A percentile compares a stretch with the other conserved stretches of the same genome.
phyloP scores from a whole-genome alignment of 2,329 filamentous ascomycete genomes.

The Claviceps sp. region DNA sequence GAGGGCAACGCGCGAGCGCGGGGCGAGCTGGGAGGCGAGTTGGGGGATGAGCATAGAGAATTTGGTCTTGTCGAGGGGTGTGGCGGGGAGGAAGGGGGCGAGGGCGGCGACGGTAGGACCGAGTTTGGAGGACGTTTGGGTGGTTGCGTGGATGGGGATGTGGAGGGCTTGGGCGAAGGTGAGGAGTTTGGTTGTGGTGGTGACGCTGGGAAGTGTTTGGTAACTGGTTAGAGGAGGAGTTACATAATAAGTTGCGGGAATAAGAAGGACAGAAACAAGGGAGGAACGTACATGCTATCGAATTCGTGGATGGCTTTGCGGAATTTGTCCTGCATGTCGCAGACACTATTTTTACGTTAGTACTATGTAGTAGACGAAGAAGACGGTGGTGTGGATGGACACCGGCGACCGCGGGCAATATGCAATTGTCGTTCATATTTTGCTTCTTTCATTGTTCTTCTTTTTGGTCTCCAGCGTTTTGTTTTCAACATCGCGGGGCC shows the following conservation, averaged over 20 bases:
- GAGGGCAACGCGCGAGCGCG: slow-evolving; percentile 51
- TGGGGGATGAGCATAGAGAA: slow-evolving; percentile 80
- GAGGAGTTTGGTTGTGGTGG: slow-evolving; percentile 56
- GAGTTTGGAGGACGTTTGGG: slow-evolving; percentile 66
- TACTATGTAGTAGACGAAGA: background rate
- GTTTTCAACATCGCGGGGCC: too few relatives aligned
- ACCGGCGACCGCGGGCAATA: too few relatives aligned
- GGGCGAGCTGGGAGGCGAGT: slow-evolving; percentile 29
- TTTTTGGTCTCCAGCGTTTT: too few relatives aligned
- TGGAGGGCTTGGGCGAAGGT: slow-evolving; percentile 48
- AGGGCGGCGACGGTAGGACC: slow-evolving; percentile 70
- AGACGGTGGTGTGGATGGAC: background rate
- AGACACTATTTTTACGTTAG: slow-evolving; percentile 48
- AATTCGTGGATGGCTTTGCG: slow-evolving; percentile 72
- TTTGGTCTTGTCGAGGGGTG: slow-evolving; percentile 67
- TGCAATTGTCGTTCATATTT: too few relatives aligned
- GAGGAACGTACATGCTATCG: slow-evolving; percentile 51
- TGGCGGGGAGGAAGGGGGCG: slow-evolving; percentile 35
- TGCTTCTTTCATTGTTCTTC: too few relatives aligned
- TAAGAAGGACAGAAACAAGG: background rate
- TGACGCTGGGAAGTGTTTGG: slow-evolving; percentile 36
- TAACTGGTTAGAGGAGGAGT: background rate
- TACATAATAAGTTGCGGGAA: background rate
- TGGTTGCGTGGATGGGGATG: slow-evolving; percentile 75
- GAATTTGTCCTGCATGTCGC: slow-evolving; percentile 93